A percentile compares a stretch with the other conserved stretches of the same genome.
Evolutionary conservation across 169 alveolate genomes (phyloP).

Genomic region (Cryptosporidium viatorum): DNA sequence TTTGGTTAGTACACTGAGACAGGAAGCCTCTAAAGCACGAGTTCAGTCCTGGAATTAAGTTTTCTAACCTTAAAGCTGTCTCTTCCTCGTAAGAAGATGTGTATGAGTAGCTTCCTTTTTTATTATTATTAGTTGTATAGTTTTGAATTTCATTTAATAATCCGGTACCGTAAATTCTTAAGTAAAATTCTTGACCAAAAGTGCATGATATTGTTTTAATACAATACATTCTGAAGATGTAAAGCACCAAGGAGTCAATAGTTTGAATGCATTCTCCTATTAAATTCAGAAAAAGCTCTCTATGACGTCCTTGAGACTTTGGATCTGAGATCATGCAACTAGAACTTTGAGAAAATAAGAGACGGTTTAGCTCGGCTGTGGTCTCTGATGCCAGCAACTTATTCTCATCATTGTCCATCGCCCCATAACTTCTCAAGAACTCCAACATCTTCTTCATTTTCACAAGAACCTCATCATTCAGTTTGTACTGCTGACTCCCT

Average conservation of each 20-base stretch:
- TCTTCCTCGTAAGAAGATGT: constrained; percentile 2
- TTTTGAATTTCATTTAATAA: background rate
- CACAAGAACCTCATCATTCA: background rate
- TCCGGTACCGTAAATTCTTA: constrained; percentile 37
- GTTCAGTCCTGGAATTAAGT: constrained; percentile 20
- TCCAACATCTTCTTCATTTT: constrained; percentile 43
- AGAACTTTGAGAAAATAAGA: constrained; percentile 6
- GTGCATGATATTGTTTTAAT: constrained; percentile 1
- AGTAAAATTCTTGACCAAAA: constrained; percentile 29
- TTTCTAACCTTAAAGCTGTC: background rate
- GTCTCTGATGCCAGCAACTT: constrained; percentile 36
- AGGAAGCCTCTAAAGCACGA: constrained; percentile 10
- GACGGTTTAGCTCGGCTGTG: background rate
- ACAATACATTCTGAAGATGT: constrained; percentile 22
- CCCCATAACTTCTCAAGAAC: constrained; percentile 53
- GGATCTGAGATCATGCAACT: background rate
- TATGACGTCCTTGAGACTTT: background rate
- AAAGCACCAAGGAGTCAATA: constrained; percentile 11
- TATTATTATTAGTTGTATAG: background rate
- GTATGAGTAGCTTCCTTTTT: constrained; percentile 5
- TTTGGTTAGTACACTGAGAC: constrained; percentile 5
- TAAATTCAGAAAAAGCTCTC: background rate
- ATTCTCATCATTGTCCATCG: constrained; percentile 69
- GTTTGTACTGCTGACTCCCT: background rate
- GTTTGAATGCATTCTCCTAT: constrained; percentile 40